Percentiles rank a stretch among this genome's conserved stretches.
These are phyloP conservation scores for Eimeria acervulina DNA, from an alignment of 169 alveolate species.

Conservation along the genomic window DNA sequence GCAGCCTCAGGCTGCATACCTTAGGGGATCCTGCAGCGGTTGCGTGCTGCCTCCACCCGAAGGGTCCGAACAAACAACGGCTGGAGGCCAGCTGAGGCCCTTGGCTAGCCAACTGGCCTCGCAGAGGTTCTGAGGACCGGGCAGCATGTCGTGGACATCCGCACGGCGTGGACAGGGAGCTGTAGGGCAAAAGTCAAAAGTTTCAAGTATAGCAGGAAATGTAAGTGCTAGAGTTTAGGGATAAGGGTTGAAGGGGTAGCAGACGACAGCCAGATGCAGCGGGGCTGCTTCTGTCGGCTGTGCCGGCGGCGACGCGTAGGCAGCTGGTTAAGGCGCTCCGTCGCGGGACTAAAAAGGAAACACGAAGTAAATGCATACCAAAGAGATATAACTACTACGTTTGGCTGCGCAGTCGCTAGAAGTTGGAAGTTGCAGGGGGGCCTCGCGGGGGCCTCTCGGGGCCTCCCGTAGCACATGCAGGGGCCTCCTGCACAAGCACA, in stretches of 20 bases:
- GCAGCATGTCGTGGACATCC: neutral
- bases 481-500: too few relatives aligned
- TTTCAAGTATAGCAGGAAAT: too few relatives aligned
- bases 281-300: conserved; percentile 50
- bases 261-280: neutral
- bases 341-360: too few relatives aligned
- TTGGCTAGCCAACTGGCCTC: neutral
- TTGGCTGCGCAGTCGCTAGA: too few relatives aligned
- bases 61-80: neutral
- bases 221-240: neutral
- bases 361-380: too few relatives aligned
- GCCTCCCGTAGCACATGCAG: too few relatives aligned
- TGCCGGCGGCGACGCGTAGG: too few relatives aligned
- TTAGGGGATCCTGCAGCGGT: neutral
- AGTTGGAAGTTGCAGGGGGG: too few relatives aligned
- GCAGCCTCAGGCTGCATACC: neutral
- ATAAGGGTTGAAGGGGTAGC: neutral
- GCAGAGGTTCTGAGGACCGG: neutral
- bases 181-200: neutral
- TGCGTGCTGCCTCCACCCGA: neutral
- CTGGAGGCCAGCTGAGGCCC: neutral
- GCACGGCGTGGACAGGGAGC: neutral
- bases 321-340: too few relatives aligned
- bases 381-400: too few relatives aligned
- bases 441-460: too few relatives aligned